Conservation (phyloP, 441 rosid species). For the Capsella rubella region DNA sequence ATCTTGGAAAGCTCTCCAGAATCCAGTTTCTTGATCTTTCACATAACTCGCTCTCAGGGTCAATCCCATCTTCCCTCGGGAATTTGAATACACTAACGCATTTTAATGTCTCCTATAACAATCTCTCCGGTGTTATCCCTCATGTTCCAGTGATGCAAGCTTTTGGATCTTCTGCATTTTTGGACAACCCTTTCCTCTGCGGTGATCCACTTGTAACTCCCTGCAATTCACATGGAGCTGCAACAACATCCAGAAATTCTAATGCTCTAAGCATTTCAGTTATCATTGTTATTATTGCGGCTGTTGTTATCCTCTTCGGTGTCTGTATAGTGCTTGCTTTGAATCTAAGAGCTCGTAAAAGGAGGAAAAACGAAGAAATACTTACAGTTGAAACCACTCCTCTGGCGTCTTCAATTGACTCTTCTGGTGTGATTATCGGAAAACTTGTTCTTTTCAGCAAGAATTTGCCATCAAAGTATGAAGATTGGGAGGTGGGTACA, state of each 20-base stretch:
- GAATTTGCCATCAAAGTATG: constrained; percentile 85
- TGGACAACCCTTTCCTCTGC: constrained; percentile 73
- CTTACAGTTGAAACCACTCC: constrained; percentile 81
- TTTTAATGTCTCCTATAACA: constrained; percentile 79
- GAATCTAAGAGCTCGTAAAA: constrained; percentile 74
- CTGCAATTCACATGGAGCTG: constrained; percentile 52
- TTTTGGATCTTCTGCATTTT: constrained; percentile 75
- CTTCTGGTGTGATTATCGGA: constrained; percentile 72
- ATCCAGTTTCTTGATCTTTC: constrained; percentile 75
- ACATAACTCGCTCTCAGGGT: constrained; percentile 67
- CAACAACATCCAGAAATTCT: constrained; percentile 48
- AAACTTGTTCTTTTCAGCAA: constrained; percentile 95
- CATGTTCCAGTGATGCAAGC: constrained; percentile 49
- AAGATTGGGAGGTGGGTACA: constrained; percentile 96
- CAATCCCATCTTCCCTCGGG: constrained; percentile 78
- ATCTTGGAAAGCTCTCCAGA: constrained; percentile 64
- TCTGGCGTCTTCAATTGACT: constrained; percentile 64
- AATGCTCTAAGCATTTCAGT: constrained; percentile 76
- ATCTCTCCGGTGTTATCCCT: constrained; percentile 81
- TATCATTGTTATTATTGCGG: constrained; percentile 82
- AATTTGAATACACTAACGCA: constrained; percentile 53
- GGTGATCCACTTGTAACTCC: constrained; percentile 70
- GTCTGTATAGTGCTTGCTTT: constrained; percentile 79
- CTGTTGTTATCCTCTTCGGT: constrained; percentile 81
- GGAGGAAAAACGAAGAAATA: constrained; percentile 56